Conservation (phyloP, 768 basidiomycete genomes). For the Suillus lakei region DNA sequence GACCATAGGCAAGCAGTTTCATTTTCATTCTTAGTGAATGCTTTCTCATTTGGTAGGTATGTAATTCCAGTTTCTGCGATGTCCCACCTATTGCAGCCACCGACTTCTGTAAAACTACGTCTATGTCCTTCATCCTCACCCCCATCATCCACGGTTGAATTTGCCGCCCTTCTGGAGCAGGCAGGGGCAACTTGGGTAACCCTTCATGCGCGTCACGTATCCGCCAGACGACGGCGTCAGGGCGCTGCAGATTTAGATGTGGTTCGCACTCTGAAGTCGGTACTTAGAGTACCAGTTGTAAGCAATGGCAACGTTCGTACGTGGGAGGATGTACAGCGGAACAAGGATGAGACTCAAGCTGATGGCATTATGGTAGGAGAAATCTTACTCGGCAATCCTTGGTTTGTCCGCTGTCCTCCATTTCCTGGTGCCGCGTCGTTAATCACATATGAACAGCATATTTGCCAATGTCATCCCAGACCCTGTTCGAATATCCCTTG, state of each 20-base stretch:
- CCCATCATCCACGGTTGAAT: slow-evolving; percentile 52
- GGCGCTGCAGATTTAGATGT: slow-evolving; percentile 71
- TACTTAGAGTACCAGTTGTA: slow-evolving; percentile 60
- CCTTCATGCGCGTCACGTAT: slow-evolving; percentile 75
- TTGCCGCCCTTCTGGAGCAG: slow-evolving; percentile 63
- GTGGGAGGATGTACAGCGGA: slow-evolving; percentile 59
- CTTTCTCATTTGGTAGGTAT: neutral
- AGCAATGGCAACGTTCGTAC: slow-evolving; percentile 81
- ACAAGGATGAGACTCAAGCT: slow-evolving; percentile 60
- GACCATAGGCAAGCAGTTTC: slow-evolving; percentile 54
- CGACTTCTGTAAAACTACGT: slow-evolving; percentile 67
- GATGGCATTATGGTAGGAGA: slow-evolving; percentile 86
- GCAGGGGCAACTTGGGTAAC: slow-evolving; percentile 73
- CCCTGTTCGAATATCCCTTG: slow-evolving; percentile 67
- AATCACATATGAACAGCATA: slow-evolving; percentile 44
- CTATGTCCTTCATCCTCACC: slow-evolving; percentile 53
- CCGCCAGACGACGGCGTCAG: slow-evolving; percentile 68
- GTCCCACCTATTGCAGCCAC: slow-evolving; percentile 63
- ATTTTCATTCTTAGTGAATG: neutral
- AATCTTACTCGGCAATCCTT: slow-evolving; percentile 74
- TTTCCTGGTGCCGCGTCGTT: neutral
- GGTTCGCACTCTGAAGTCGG: slow-evolving; percentile 59
- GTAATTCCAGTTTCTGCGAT: slow-evolving; percentile 60
- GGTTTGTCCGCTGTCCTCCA: slow-evolving; percentile 44
- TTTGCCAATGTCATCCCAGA: slow-evolving; percentile 61